Evolutionary conservation across 306 rosid species (phyloP), one percentile per base, ranked within the genome.

Genomic region (Vigna nakashimae): DNA sequence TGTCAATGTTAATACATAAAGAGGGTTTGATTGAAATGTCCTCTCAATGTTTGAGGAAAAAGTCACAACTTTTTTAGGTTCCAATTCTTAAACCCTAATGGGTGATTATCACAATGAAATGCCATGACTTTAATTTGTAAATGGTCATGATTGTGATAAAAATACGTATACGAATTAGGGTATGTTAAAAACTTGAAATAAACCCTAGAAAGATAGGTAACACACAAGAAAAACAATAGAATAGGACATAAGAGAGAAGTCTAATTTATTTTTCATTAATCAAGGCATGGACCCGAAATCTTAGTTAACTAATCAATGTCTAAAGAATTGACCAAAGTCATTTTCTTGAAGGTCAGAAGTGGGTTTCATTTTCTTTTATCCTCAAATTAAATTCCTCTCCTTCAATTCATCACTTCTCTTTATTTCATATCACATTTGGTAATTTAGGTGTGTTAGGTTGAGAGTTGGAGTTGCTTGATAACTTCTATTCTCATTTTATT

Each of bases 381-480:
- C 75, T 65, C 32, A 42, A 38, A 65, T 5, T 59, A 18, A 34
- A 57, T 11, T n/a, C 71, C 46, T 65, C n/a, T 65, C n/a, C 70
- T 77, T 70, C 34, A n/a, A 52, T 30, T 75, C 30, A 14, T 34
- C n/a, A n/a, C 26, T 48, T 55, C 24, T 46, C 70, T 77, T 65
- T 24, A 42, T 75, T 34, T 74, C 74, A 57, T 72, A 56, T 74
- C 59, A 38, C 57, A 84, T 82, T 75, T 72, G 88, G 84, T 82
- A 40, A 85, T 83, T 65, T 79, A 74, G 87, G 84, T 86, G 81
- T 59, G 84, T 87, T 86, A 79, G 79, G 91, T 84, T 80, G 87
- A 76, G 75, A 78, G 84, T 80, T 84, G 81, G 75, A 75, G 75
- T 81, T 79, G 79, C 67, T 60, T 81, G 78, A 81, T 81, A 80